Evolutionary conservation across 805 yeast genomes (phyloP).

Genomic region (Suhomyces emberorum): DNA sequence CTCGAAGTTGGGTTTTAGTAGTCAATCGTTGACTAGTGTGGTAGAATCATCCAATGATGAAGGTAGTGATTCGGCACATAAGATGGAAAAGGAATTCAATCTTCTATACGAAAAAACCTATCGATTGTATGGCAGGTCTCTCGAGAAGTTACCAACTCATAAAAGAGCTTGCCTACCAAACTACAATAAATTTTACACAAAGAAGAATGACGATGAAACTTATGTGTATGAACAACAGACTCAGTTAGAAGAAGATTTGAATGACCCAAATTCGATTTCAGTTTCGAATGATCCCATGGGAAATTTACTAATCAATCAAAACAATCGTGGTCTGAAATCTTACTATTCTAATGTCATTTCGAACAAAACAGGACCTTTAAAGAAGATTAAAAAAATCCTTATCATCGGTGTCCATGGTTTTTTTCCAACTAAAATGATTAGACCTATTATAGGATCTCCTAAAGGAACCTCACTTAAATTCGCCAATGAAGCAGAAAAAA

Average conservation of each 20-base stretch:
- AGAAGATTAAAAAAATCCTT: slow-evolving; percentile 55
- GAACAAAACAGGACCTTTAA: slow-evolving; percentile 27
- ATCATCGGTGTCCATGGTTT: slow-evolving; percentile 96
- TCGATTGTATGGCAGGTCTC: slow-evolving; percentile 35
- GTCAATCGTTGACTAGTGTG: slow-evolving; percentile 27
- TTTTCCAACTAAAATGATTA: slow-evolving; percentile 79
- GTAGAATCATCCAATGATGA: slow-evolving; percentile 10
- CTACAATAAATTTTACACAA: slow-evolving; percentile 29
- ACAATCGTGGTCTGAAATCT: slow-evolving; percentile 5
- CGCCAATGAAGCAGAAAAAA: slow-evolving; percentile 83
- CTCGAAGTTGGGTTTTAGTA: slow-evolving; percentile 32
- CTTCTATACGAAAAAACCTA: slow-evolving; percentile 35
- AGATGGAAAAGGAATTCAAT: slow-evolving; percentile 30
- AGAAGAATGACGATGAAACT: not conserved
- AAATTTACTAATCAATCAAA: slow-evolving; percentile 36
- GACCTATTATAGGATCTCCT: slow-evolving; percentile 91
- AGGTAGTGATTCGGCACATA: slow-evolving; percentile 7
- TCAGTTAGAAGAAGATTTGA: slow-evolving; percentile 25
- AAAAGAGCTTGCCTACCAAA: slow-evolving; percentile 41
- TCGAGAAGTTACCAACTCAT: slow-evolving; percentile 32
- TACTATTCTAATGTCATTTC: slow-evolving; percentile 19
- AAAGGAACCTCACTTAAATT: slow-evolving; percentile 92
- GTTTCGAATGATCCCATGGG: slow-evolving; percentile 43
- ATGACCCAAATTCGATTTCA: slow-evolving; percentile 31
- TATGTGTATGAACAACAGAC: slow-evolving; percentile 17